These are phyloP conservation scores for Pyricularia grisea DNA, from an alignment of 2,329 filamentous ascomycete genomes.

Conservation along the genomic window DNA sequence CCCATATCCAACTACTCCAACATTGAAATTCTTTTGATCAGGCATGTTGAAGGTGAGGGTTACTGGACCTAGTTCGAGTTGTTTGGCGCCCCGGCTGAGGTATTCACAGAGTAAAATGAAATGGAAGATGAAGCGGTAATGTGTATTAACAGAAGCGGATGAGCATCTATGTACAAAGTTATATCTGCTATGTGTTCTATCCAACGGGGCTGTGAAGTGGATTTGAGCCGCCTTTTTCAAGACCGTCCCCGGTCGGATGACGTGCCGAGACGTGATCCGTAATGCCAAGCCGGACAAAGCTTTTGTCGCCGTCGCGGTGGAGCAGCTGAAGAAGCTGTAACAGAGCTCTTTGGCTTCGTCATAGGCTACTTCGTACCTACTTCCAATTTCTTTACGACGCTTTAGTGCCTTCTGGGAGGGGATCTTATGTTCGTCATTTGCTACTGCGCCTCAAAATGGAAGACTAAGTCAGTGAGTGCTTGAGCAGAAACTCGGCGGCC, in stretches of 20 bases:
- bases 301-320: background rate
- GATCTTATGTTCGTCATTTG: background rate
- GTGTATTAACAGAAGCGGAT: background rate
- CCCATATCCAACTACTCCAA: conserved; percentile 20
- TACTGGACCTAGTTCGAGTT: background rate
- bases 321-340: background rate
- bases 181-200: background rate
- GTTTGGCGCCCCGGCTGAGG: background rate
- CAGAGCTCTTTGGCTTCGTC: background rate
- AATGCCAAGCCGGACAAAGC: background rate
- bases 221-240: background rate
- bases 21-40: conserved; percentile 12
- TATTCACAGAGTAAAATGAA: background rate
- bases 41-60: background rate
- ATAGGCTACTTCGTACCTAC: background rate
- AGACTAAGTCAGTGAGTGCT: background rate
- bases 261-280: background rate
- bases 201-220: background rate
- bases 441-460: background rate
- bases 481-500: no score
- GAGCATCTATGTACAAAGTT: background rate
- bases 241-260: background rate
- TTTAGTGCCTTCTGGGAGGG: background rate
- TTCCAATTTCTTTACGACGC: background rate
- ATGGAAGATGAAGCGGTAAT: background rate